Conservation (phyloP, 441 rosid genomes). For the Populus tomentosa region DNA sequence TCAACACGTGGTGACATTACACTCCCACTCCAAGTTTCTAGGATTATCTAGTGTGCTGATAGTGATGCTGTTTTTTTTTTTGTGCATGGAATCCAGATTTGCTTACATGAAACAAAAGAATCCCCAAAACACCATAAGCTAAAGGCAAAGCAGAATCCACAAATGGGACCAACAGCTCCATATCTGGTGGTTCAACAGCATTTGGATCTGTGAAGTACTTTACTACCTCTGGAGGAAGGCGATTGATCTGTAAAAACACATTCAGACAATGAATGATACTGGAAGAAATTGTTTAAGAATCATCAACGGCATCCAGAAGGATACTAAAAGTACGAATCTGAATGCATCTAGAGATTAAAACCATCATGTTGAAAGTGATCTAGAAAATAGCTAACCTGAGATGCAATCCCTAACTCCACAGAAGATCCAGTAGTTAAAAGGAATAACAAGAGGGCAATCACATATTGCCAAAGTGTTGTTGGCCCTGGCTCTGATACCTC, state of each 20-base stretch:
- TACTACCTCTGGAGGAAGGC: slow-evolving; percentile 88
- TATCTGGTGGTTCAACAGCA: slow-evolving; percentile 81
- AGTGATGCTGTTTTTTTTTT: not conserved
- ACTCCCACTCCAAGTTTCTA: not conserved
- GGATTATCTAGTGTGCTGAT: not conserved
- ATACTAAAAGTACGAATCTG: slow-evolving; percentile 1
- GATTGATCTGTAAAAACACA: slow-evolving; percentile 57
- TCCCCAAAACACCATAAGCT: slow-evolving; percentile 90
- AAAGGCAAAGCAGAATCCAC: slow-evolving; percentile 90
- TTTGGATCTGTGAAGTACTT: slow-evolving; percentile 94
- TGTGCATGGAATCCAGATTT: not conserved
- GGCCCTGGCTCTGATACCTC: slow-evolving; percentile 98
- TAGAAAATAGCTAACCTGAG: slow-evolving; percentile 54
- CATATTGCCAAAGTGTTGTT: slow-evolving; percentile 98
- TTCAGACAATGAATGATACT: not conserved
- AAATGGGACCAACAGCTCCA: slow-evolving; percentile 83
- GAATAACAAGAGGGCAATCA: slow-evolving; percentile 78
- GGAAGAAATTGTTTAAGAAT: not conserved
- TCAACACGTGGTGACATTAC: not conserved
- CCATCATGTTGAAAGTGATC: not conserved
- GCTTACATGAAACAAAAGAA: slow-evolving; percentile 86
- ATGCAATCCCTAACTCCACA: slow-evolving; percentile 92
- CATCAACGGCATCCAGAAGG: slow-evolving; percentile 5
- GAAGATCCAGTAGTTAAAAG: slow-evolving; percentile 86
- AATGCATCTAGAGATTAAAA: not conserved